Evolutionary conservation across 1,284 basidiomycete species (phyloP).

Genomic region (Sporisorium iseilematis-ciliati): DNA sequence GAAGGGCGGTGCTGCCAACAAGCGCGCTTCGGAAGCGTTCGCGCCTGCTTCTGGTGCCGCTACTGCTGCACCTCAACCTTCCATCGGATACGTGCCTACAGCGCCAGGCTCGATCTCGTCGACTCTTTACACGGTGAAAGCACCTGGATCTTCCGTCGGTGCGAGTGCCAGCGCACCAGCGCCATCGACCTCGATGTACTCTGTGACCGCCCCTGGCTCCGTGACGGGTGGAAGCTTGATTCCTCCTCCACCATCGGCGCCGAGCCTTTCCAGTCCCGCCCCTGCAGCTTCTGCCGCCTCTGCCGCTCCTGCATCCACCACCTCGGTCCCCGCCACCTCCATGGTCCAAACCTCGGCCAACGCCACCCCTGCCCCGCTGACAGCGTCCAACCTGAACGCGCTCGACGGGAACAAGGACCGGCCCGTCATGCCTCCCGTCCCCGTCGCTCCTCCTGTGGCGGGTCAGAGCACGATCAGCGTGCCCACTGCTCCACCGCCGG

Average conservation of each 20-base stretch:
- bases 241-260: slow-evolving; percentile 4
- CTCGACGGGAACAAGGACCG: slow-evolving; percentile 27
- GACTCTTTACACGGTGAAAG: slow-evolving; percentile 35
- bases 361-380: slow-evolving; percentile 31
- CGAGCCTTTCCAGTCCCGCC: slow-evolving; percentile 4
- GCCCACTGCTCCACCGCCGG: slow-evolving; percentile 48
- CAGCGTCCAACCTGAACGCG: slow-evolving; percentile 37
- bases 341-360: slow-evolving; percentile 2
- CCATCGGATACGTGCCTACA: slow-evolving; percentile 34
- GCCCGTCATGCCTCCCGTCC: slow-evolving; percentile 47
- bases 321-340: background rate
- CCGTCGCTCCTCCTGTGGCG: slow-evolving; percentile 26
- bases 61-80: slow-evolving; percentile 21
- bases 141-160: slow-evolving; percentile 38
- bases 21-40: slow-evolving; percentile 9
- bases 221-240: slow-evolving; percentile 19
- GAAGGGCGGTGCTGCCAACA: slow-evolving; percentile 18
- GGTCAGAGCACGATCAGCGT: slow-evolving; percentile 42
- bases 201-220: slow-evolving; percentile 35
- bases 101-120: slow-evolving; percentile 44
- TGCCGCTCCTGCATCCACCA: slow-evolving; percentile 6
- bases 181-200: slow-evolving; percentile 40
- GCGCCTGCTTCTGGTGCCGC: background rate
- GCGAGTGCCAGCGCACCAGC: slow-evolving; percentile 9
- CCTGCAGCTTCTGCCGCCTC: slow-evolving; percentile 4